Base-by-base conservation (phyloP, 768 basidiomycete species). In the Naganishia friedmannii region DNA sequence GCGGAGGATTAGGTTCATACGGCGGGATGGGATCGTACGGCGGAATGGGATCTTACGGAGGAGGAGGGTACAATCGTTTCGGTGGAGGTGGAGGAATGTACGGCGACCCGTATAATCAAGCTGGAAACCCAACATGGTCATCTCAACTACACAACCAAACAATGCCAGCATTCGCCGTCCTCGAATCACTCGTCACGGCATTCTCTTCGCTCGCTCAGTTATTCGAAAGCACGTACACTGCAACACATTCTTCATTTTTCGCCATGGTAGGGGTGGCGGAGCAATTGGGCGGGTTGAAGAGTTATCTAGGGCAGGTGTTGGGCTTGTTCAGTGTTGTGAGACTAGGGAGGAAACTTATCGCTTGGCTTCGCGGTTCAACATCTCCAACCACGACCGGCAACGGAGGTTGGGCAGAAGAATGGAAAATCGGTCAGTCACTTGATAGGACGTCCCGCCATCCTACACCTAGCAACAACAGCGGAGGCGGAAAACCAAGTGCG, bases 191-290 rank as follows among this genome's bases (percentile, higher is more conserved):
- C 78, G 95, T 99, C 54, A 91, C 92, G 76, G 96, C 94, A 4
- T 95, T 98, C 82, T 85, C 88, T 0, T 94, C 94, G 28, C 88
- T 99, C 72, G 89, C 95, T 0, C 95, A 98, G 80, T 94, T 99
- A 88, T 88, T 99, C 77, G 95, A 98, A 81, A 89, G 88, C 39
- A 98, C 95, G 6, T 97, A 95, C 82, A 91, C 97, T 89, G 95
- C 95, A 2, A 95, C 93, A 0, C 93, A 95, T 80, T 92, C 91
- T 0, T 90, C 88, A 10, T 95, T 95, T 82, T 95, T 94, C 80
- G 92, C 93, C 45, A 79, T 79, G 80, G 92, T 94, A 63, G 91
- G 92, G 72, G 95, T 99, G 54, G 86, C 94, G 46, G 96, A 99
- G 77, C 96, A 99, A 78, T 89, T 99, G 76, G 88, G 88, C 2